A percentile compares a stretch with the other conserved stretches of the same genome.
Evolutionary conservation across 2,329 filamentous ascomycete genomes (phyloP).

Genomic region (Fusarium palustre): DNA sequence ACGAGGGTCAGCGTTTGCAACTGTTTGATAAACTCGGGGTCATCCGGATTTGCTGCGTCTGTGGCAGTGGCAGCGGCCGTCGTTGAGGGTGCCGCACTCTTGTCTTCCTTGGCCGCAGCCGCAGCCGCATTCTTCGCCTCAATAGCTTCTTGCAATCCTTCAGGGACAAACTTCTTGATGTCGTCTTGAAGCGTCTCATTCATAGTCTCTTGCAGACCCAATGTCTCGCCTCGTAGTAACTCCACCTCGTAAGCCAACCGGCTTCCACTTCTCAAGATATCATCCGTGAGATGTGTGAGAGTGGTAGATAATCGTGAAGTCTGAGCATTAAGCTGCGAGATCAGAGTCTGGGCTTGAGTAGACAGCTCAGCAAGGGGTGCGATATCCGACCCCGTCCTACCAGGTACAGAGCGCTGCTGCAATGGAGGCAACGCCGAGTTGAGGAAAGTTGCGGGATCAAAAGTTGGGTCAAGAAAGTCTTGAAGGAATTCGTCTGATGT

Average conservation of each 20-base stretch:
- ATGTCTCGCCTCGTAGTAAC: slow-evolving; percentile 86
- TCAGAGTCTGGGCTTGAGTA: slow-evolving; percentile 81
- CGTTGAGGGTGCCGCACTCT: slow-evolving; percentile 41
- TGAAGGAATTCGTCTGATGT: slow-evolving; percentile 78
- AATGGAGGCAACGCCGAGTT: slow-evolving; percentile 82
- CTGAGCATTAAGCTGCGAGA: slow-evolving; percentile 89
- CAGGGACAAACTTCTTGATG: slow-evolving; percentile 77
- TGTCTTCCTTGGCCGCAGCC: slow-evolving; percentile 33
- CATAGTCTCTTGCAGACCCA: slow-evolving; percentile 82
- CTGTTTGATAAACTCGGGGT: slow-evolving; percentile 78
- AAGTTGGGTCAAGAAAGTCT: slow-evolving; percentile 79
- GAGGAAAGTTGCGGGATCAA: slow-evolving; percentile 87
- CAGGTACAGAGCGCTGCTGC: slow-evolving; percentile 55
- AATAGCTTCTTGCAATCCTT: slow-evolving; percentile 54
- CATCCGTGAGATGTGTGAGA: slow-evolving; percentile 91
- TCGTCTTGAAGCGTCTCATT: slow-evolving; percentile 78
- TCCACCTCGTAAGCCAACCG: slow-evolving; percentile 95
- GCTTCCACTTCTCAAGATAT: slow-evolving; percentile 89
- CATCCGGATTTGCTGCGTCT: slow-evolving; percentile 48
- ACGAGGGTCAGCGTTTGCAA: slow-evolving; percentile 86
- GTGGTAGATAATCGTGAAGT: slow-evolving; percentile 84
- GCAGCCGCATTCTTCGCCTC: slow-evolving; percentile 42
- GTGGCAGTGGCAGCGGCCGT: slow-evolving; percentile 13
- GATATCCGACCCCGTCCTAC: slow-evolving; percentile 47
- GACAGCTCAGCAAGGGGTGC: slow-evolving; percentile 81